Base-by-base conservation (phyloP, 257 asterid genomes). In the Coffea eugenioides region DNA sequence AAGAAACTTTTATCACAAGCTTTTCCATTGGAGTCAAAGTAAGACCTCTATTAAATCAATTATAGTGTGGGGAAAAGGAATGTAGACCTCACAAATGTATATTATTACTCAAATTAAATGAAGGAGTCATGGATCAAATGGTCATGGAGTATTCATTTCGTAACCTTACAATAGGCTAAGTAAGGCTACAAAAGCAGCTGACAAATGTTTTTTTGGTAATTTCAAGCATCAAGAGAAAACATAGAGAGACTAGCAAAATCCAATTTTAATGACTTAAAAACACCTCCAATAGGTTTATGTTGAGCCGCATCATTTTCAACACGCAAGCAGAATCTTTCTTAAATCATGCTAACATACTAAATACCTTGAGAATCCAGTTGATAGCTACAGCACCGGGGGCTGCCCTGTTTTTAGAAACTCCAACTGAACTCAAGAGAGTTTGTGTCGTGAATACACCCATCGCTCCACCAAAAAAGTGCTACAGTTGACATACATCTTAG, bases 401-500 rank as follows among this genome's bases (percentile, higher is more conserved):
- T 62, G 93, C 75, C 69, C 59, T 87, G 83, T 85, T 91, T 84
- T 87, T 85, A 75, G 95, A 88, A 70, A 94, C 92, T 84, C 99
- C 99, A 66, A 96, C 93, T 10, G 99, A 96, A 71, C 84, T 81
- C 74, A 96, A 88, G 68, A 96, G 97, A 64, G 99, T 88, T 84
- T 94, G 98, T n/a, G 98, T 96, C 7, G 99, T 96, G 81, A 96
- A 96, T 78, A 94, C 99, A 77, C 99, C 92, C 97, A 96, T 96
- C 61, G 98, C 99, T 83, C 99, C 99, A n/a, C 99, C 99, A 73
- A 94, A 94, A 83, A 96, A 94, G 90, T 96, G 96, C 98, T 96
- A 82, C 88, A 85, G 74, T 59, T 36, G 43, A 64, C 27, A 70
- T 39, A 21, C 6, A 51, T 20, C 34, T 14, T 41, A 51, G 54